Base-by-base conservation (phyloP, 164 flowering plant genomes). In the Akebia trifoliata region DNA sequence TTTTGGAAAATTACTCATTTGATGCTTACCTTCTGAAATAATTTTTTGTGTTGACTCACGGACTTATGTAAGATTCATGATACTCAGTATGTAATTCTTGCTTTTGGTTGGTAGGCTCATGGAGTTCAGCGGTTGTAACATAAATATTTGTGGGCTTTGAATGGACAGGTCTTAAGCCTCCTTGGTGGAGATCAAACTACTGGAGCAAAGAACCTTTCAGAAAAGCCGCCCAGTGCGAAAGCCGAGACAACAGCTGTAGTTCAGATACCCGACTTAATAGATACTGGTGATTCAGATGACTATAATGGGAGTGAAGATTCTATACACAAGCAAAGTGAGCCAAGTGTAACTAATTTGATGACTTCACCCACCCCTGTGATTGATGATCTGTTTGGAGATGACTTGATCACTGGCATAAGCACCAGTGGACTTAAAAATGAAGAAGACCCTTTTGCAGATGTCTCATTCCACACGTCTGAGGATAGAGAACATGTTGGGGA, bases 401-500 rank as follows among this genome's bases (percentile, higher is more conserved):
- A 74, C 65, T 28, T 54, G 34, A 64, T 65, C 26, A 48, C 62
- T 61, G 71, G 56, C 56, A 63, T 40, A 12, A 70, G 61, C 64
- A 61, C 55, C 34, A 63, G 53, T 36, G 76, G 69, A 47, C 72
- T 58, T 22, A 79, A 75, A 60, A 65, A 61, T 55, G 82, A 76
- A 61, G 95, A 83, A 53, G 95, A 93, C 52, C 99, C 96, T 9
- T 93, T 93, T 69, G 85, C 96, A 26, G 97, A 78, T 81, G 96
- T 93, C 37, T 90, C 96, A 31, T 93, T 93, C 59, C 93, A 84
- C 69, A 56, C 76, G 8, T 62, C 21, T 53, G 90, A 67, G 35
- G 65, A 52, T 44, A 74, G 48, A 57, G 85, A 74, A 51, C 67
- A 63, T 34, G 75, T 17, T 4, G 78, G 69, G 67, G 90, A 87